Evolutionary conservation across 2,329 filamentous ascomycete species (phyloP).

Genomic region (Fusarium sp.): DNA sequence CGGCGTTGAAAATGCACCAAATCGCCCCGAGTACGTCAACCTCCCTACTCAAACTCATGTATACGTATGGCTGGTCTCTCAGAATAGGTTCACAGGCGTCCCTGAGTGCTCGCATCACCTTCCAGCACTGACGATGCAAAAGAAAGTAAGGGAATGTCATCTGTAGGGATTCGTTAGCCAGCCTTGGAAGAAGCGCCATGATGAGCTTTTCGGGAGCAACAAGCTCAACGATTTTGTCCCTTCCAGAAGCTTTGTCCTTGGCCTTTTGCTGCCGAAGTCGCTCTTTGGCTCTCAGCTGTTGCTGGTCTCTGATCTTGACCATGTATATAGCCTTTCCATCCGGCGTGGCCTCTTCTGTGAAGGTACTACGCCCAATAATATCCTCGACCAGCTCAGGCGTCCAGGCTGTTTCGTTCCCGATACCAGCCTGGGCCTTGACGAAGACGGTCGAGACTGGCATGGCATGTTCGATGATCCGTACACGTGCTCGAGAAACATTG

Average conservation of each 20-base stretch:
- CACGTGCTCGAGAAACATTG: background rate
- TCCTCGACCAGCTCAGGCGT: background rate
- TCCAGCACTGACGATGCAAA: background rate
- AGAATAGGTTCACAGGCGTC: background rate
- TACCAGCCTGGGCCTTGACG: background rate
- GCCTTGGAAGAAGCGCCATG: background rate
- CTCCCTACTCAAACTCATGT: background rate
- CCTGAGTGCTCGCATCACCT: background rate
- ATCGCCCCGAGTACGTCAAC: background rate
- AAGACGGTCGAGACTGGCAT: background rate
- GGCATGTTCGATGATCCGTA: background rate
- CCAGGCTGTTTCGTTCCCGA: background rate
- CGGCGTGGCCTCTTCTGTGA: background rate
- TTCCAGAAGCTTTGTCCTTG: background rate
- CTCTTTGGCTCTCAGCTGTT: background rate
- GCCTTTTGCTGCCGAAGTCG: background rate
- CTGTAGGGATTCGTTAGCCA: background rate
- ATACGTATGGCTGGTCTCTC: background rate
- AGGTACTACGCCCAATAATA: background rate
- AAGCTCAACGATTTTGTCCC: background rate
- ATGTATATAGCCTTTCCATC: background rate
- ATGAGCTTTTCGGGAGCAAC: background rate
- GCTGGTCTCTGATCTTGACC: background rate
- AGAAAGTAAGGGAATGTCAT: background rate
- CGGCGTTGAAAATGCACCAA: background rate